A percentile compares a stretch with the other conserved stretches of the same genome.
These are phyloP conservation scores for Salinomyces thailandicus DNA, from an alignment of 2,329 filamentous ascomycete species.

Conservation along the genomic window DNA sequence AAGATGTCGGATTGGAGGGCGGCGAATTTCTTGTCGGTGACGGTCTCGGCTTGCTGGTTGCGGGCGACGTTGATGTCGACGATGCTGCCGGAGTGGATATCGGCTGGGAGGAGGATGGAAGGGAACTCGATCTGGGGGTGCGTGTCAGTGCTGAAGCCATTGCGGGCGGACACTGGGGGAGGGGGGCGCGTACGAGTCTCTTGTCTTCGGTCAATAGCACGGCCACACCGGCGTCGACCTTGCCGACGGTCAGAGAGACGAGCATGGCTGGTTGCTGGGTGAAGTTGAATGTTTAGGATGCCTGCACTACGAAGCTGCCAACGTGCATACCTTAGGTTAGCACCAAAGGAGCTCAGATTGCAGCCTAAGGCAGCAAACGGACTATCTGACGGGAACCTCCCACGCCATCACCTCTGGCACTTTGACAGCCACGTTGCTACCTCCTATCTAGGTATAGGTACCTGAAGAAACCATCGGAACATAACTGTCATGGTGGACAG, in stretches of 20 bases:
- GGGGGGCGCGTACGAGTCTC: conserved; percentile 59
- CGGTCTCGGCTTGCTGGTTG: conserved; percentile 67
- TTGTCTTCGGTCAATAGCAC: conserved; percentile 96
- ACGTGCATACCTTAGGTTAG: too few species aligned
- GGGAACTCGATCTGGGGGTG: conserved; percentile 82
- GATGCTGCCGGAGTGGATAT: conserved; percentile 92
- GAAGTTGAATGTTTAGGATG: too few species aligned
- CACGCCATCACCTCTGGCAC: too few species aligned
- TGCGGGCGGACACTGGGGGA: background rate
- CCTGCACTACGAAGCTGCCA: too few species aligned
- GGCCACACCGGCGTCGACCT: conserved; percentile 96
- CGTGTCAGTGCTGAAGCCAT: background rate
- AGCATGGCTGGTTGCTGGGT: too few species aligned
- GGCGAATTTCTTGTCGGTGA: conserved; percentile 65
- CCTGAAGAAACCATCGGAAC: too few species aligned
- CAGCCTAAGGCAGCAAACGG: too few species aligned
- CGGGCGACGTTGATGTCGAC: conserved; percentile 94
- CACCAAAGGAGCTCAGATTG: too few species aligned
- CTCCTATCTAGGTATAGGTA: too few species aligned
- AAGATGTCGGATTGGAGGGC: conserved; percentile 83
- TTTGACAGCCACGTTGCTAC: too few species aligned
- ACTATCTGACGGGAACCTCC: too few species aligned
- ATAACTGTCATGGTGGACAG: too few species aligned
- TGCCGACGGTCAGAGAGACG: conserved; percentile 95
- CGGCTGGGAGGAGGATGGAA: conserved; percentile 87